phyloP scores from a whole-genome alignment of 1,139 yeast species.

The Yamadazyma epiphylla region DNA sequence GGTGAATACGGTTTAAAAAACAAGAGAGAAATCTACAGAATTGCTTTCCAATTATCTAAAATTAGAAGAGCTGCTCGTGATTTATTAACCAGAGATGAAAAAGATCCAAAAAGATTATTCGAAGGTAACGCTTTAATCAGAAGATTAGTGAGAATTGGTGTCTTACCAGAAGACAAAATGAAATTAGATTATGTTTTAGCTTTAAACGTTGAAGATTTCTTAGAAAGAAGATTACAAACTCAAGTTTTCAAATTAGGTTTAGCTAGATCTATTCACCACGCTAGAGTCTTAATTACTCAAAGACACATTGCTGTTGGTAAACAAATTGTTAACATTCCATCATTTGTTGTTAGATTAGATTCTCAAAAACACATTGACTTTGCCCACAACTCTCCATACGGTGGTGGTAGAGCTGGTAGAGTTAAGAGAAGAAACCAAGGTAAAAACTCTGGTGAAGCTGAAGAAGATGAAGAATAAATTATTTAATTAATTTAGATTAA shows the following conservation, averaged over 20 bases:
- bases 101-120: conserved; percentile 99
- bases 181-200: conserved; percentile 99
- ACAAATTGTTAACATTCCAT: conserved; percentile 98
- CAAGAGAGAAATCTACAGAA: conserved; percentile 99
- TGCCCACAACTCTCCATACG: conserved; percentile 98
- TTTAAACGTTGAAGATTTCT: conserved; percentile 96
- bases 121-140: conserved; percentile 99
- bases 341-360: conserved; percentile 99
- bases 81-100: conserved; percentile 98
- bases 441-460: conserved; percentile 57
- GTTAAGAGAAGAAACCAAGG: conserved; percentile 95
- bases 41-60: conserved; percentile 97
- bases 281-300: conserved; percentile 97
- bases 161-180: conserved; percentile 98
- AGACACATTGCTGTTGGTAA: conserved; percentile 99
- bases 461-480: conserved; percentile 58
- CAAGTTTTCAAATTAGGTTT: conserved; percentile 99
- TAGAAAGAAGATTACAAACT: conserved; percentile 99
- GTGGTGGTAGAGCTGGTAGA: conserved; percentile 99
- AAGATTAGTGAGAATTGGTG: conserved; percentile 98
- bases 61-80: conserved; percentile 99
- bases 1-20: conserved; percentile 99
- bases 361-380: conserved; percentile 99
- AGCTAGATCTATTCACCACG: conserved; percentile 99
- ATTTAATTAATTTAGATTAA: conserved; percentile 9